Evolutionary conservation across 108 stramenopile species (phyloP).

Genomic region (Cyclotella kingstonii): DNA sequence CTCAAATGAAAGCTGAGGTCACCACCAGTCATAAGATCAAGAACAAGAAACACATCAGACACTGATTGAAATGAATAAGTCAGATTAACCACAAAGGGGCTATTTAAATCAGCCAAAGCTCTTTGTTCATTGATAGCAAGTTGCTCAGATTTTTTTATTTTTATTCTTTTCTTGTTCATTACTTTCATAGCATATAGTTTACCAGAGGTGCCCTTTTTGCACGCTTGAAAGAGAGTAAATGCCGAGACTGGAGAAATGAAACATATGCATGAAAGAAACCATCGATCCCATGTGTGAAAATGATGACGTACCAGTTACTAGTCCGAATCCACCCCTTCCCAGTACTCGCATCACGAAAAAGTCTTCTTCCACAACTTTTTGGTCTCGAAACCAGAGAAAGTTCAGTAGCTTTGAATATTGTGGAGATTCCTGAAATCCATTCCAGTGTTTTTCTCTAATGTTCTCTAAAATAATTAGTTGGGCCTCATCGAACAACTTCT

Average conservation of each 20-base stretch:
- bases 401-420: conserved; percentile 54
- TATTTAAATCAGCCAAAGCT: conserved; percentile 78
- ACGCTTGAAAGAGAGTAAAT: conserved; percentile 48
- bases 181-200: conserved; percentile 98
- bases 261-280: background rate
- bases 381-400: conserved; percentile 79
- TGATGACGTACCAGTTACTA: conserved; percentile 81
- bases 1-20: conserved; percentile 85
- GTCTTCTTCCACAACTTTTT: conserved; percentile 79
- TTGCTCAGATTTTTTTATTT: conserved; percentile 87
- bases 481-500: conserved; percentile 63
- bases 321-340: conserved; percentile 93
- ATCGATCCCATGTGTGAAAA: no score
- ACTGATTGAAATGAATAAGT: conserved; percentile 93
- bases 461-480: conserved; percentile 59
- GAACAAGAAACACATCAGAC: conserved; percentile 88
- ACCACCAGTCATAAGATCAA: conserved; percentile 97
- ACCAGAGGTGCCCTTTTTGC: conserved; percentile 93
- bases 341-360: conserved; percentile 93
- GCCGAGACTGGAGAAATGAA: background rate
- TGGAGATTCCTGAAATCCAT: conserved; percentile 56
- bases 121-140: conserved; percentile 89
- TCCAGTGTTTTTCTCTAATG: conserved; percentile 61
- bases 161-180: conserved; percentile 95
- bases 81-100: conserved; percentile 94